Conservation (phyloP, 2,329 filamentous ascomycete species). For the Celoporthe dispersa region DNA sequence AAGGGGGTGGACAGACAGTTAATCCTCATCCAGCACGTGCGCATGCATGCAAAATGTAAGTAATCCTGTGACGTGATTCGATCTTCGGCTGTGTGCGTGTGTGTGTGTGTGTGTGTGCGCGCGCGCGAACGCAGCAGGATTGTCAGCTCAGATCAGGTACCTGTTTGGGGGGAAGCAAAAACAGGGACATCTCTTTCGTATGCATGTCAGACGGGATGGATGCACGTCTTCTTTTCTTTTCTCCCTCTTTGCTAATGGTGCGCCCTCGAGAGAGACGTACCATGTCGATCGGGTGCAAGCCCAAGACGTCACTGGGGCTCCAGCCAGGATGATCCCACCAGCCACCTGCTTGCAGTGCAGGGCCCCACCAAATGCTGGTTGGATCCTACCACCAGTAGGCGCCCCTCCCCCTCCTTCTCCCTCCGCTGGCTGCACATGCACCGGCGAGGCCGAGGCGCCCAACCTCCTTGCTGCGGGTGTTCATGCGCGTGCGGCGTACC, state of each 20-base stretch:
- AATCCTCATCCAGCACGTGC: background rate
- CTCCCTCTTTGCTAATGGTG: background rate
- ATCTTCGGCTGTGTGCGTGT: background rate
- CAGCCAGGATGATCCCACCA: constrained; percentile 1
- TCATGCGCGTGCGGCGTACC: background rate
- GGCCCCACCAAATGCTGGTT: background rate
- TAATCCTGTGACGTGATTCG: background rate
- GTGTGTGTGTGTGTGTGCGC: background rate
- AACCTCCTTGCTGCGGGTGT: background rate
- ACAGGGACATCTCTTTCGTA: background rate
- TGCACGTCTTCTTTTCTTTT: background rate
- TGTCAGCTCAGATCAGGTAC: background rate
- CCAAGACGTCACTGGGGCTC: background rate
- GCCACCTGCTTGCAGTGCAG: constrained; percentile 1
- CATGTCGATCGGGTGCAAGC: background rate
- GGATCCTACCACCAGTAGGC: background rate
- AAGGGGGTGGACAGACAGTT: background rate
- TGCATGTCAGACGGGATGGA: constrained; percentile 1
- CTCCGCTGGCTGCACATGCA: background rate
- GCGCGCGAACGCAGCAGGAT: background rate
- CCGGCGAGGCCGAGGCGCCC: constrained; percentile 1
- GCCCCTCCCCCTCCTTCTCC: no score
- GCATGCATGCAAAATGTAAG: background rate
- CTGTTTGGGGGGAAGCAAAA: background rate
- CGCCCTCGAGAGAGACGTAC: background rate